A percentile compares a stretch with the other conserved stretches of the same genome.
Evolutionary conservation across 1,284 basidiomycete species (phyloP).

Genomic region (Ganoderma lingzhi): DNA sequence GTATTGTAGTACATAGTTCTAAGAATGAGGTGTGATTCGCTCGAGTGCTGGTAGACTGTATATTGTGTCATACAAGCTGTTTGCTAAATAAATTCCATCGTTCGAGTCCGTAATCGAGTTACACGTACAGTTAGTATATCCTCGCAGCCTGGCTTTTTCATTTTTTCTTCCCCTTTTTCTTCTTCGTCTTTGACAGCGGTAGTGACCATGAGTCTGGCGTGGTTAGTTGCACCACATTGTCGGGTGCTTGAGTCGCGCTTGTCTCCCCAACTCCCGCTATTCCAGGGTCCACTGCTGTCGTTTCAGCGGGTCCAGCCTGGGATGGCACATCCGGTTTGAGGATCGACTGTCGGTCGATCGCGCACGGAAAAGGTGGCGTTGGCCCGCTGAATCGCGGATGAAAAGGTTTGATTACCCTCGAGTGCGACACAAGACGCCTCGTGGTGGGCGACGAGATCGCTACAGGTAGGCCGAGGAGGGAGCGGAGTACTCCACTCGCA

Average conservation of each 20-base stretch:
- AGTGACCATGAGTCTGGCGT: no score
- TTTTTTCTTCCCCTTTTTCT: no score
- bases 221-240: background rate
- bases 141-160: no score
- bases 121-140: no score
- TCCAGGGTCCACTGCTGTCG: background rate
- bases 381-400: background rate
- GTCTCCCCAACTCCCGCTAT: no score
- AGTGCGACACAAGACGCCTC: background rate
- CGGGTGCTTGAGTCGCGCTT: no score
- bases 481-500: slow-evolving; percentile 26
- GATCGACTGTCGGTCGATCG: background rate
- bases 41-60: no score
- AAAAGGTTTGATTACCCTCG: background rate
- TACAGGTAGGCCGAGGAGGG: slow-evolving; percentile 27
- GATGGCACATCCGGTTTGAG: background rate
- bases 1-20: background rate
- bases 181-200: no score
- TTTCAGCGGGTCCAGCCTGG: background rate
- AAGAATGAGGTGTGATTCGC: no score
- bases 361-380: background rate
- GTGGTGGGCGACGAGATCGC: background rate
- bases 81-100: no score
- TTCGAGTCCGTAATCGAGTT: no score
- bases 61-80: no score